These are phyloP conservation scores for Cercospora berteroae DNA, from an alignment of 2,329 filamentous ascomycete genomes.

Conservation along the genomic window DNA sequence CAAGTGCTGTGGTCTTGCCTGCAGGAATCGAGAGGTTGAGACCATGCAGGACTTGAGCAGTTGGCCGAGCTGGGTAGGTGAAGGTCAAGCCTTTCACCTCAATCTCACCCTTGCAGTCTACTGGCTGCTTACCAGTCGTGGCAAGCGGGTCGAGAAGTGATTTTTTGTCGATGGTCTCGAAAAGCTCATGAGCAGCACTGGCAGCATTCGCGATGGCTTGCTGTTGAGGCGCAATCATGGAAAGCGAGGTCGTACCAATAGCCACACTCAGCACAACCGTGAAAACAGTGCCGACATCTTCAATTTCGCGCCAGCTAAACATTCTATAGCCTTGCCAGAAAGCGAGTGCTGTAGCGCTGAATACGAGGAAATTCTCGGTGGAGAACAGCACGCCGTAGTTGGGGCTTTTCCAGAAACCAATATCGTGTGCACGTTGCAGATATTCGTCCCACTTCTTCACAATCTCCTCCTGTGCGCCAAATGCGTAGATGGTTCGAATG, in stretches of 20 bases:
- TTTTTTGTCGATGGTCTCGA: conserved; percentile 43
- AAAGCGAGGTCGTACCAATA: conserved; percentile 42
- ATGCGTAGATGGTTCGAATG: conserved; percentile 52
- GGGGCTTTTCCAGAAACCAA: conserved; percentile 47
- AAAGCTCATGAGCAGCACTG: conserved; percentile 44
- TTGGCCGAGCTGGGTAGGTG: conserved; percentile 59
- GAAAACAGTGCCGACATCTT: conserved; percentile 38
- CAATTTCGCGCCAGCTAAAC: conserved; percentile 36
- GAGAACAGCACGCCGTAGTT: conserved; percentile 38
- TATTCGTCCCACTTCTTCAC: conserved; percentile 45
- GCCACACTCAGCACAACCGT: conserved; percentile 35
- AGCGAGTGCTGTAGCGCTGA: conserved; percentile 40
- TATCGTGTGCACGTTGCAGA: conserved; percentile 44
- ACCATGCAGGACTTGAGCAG: conserved; percentile 38
- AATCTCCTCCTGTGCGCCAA: conserved; percentile 48
- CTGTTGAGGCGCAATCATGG: conserved; percentile 43
- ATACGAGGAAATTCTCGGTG: conserved; percentile 43
- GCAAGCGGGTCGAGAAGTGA: conserved; percentile 43
- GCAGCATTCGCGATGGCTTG: conserved; percentile 45
- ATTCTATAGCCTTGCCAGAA: conserved; percentile 49
- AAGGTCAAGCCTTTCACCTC: conserved; percentile 66
- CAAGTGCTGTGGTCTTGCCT: conserved; percentile 48
- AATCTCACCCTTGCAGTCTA: conserved; percentile 49
- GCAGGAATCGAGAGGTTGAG: conserved; percentile 41
- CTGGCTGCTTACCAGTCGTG: conserved; percentile 27